Conservation (phyloP, 2,329 filamentous ascomycete species). For the Lasiodiplodia sp. region DNA sequence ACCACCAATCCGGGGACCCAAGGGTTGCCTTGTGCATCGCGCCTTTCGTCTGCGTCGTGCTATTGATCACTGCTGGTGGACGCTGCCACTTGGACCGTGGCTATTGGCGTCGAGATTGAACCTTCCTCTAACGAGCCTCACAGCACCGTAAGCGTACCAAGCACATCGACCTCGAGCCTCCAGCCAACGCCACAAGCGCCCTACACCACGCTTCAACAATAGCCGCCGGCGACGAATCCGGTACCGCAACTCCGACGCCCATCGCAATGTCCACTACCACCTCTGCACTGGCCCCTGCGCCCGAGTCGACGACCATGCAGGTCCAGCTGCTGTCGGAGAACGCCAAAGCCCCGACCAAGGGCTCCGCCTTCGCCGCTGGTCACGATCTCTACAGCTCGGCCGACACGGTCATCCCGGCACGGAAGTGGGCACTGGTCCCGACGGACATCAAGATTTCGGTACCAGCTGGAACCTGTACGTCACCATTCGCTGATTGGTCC, state of each 20-base stretch:
- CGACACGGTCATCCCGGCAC: slow-evolving; percentile 76
- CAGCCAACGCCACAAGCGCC: slow-evolving; percentile 21
- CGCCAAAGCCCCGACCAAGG: slow-evolving; percentile 84
- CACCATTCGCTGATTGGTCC: neutral
- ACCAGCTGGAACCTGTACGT: slow-evolving; percentile 85
- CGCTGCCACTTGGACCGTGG: neutral
- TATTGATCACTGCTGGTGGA: slow-evolving; percentile 4
- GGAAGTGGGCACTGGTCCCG: slow-evolving; percentile 85
- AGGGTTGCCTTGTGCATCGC: slow-evolving; percentile 1
- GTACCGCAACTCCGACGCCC: slow-evolving; percentile 47
- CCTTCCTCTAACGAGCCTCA: slow-evolving; percentile 67
- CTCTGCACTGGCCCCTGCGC: slow-evolving; percentile 47
- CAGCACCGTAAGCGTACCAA: slow-evolving; percentile 84
- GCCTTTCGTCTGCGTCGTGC: neutral
- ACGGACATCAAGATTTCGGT: slow-evolving; percentile 93
- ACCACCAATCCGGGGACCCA: neutral
- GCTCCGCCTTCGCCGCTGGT: slow-evolving; percentile 87
- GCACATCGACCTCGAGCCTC: slow-evolving; percentile 56
- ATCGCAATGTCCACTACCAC: slow-evolving; percentile 34
- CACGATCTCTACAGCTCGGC: slow-evolving; percentile 89
- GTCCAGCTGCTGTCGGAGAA: slow-evolving; percentile 87
- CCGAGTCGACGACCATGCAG: slow-evolving; percentile 64
- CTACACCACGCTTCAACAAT: slow-evolving; percentile 33
- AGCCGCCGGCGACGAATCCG: slow-evolving; percentile 40
- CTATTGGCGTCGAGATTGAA: slow-evolving; percentile 46